phyloP scores from a whole-genome alignment of 345 rosid genomes.

The Ricinus communis region DNA sequence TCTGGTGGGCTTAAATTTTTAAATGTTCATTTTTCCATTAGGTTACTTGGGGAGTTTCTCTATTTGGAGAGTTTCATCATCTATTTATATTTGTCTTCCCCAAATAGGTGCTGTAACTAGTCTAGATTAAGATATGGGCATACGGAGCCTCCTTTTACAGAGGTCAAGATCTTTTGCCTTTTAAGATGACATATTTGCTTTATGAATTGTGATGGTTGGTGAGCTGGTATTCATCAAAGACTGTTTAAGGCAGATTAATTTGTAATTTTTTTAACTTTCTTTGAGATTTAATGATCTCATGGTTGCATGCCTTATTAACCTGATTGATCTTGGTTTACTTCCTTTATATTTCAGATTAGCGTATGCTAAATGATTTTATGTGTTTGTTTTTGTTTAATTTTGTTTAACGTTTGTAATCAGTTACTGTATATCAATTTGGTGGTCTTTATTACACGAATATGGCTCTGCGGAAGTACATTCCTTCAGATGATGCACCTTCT shows the following conservation, averaged over 20 bases:
- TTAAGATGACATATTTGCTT: not conserved
- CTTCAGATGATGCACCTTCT: slow-evolving; percentile 48
- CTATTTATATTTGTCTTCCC: not conserved
- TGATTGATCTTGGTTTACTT: slow-evolving; percentile 2
- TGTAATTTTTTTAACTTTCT: not conserved
- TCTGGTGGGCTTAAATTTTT: not conserved
- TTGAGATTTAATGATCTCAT: not conserved
- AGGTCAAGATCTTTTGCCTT: not conserved
- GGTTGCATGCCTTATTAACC: not conserved
- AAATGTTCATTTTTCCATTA: too few species aligned
- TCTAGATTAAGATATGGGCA: not conserved
- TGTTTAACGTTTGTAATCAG: not conserved
- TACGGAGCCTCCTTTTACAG: not conserved
- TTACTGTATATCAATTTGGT: not conserved
- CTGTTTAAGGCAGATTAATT: not conserved
- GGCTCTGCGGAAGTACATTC: slow-evolving; percentile 74
- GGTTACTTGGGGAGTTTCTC: not conserved
- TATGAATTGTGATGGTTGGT: not conserved
- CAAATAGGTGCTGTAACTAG: not conserved
- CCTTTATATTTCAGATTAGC: not conserved
- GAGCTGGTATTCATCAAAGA: not conserved
- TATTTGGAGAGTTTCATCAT: not conserved
- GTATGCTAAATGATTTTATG: not conserved
- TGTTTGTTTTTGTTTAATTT: not conserved
- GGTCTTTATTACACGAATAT: slow-evolving; percentile 36